phyloP scores from a whole-genome alignment of 495 filamentous ascomycete species.

The Glonium stellatum region DNA sequence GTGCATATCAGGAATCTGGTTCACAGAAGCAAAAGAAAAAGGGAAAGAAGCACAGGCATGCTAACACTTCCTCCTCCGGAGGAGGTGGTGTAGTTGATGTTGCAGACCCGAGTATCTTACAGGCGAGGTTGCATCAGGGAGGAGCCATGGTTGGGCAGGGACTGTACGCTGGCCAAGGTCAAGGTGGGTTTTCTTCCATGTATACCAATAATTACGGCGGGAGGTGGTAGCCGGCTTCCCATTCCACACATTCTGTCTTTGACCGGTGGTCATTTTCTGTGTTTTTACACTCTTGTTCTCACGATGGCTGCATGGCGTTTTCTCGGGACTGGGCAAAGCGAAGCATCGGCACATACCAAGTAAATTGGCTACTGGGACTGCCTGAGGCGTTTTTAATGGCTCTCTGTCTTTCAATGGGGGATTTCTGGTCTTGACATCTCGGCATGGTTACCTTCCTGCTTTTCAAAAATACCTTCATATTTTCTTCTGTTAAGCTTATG shows the following conservation, averaged over 20 bases:
- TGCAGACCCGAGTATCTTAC: slow-evolving; percentile 98
- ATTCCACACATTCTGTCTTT: slow-evolving; percentile 18
- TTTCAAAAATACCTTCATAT: slow-evolving; percentile 22
- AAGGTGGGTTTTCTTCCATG: slow-evolving; percentile 98
- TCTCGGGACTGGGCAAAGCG: slow-evolving; percentile 8
- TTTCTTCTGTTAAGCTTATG: slow-evolving; percentile 10
- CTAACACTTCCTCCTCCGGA: slow-evolving; percentile 99
- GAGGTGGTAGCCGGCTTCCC: slow-evolving; percentile 52
- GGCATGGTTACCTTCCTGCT: slow-evolving; percentile 21
- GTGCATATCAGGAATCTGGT: slow-evolving; percentile 75
- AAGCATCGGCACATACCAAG: slow-evolving; percentile 29
- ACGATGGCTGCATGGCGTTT: slow-evolving; percentile 29
- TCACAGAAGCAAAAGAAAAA: slow-evolving; percentile 97
- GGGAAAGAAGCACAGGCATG: slow-evolving; percentile 99
- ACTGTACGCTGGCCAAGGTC: slow-evolving; percentile 82
- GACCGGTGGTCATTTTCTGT: slow-evolving; percentile 7
- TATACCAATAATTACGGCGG: slow-evolving; percentile 47
- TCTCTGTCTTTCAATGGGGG: slow-evolving; percentile 10
- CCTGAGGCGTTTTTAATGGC: slow-evolving; percentile 24
- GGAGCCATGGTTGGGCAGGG: slow-evolving; percentile 72
- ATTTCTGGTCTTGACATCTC: slow-evolving; percentile 16
- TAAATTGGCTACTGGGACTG: slow-evolving; percentile 16
- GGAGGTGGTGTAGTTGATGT: slow-evolving; percentile 97
- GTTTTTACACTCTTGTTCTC: slow-evolving; percentile 15
- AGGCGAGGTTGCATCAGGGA: slow-evolving; percentile 89